phyloP scores from a whole-genome alignment of 352 stramenopile species.

The Elongisporangium anandrum region DNA sequence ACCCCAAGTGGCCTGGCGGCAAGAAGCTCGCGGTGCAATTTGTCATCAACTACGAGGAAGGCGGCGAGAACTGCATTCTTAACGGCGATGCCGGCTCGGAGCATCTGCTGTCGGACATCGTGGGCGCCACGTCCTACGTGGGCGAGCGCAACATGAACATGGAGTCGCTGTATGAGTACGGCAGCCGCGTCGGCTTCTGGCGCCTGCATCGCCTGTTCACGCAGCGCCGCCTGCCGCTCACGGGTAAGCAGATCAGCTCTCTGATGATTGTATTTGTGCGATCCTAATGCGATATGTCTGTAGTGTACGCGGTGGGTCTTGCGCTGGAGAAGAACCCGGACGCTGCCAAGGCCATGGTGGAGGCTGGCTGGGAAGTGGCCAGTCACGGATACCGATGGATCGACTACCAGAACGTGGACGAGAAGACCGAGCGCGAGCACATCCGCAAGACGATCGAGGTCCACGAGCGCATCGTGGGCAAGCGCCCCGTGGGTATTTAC shows the following conservation, averaged over 20 bases:
- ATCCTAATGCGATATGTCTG: background rate
- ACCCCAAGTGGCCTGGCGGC: conserved; percentile 75
- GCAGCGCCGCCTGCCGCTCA: conserved; percentile 83
- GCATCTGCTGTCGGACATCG: conserved; percentile 92
- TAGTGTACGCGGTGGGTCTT: conserved; percentile 92
- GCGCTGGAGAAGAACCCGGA: conserved; percentile 93
- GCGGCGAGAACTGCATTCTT: conserved; percentile 91
- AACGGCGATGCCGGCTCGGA: conserved; percentile 88
- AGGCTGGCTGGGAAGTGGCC: conserved; percentile 91
- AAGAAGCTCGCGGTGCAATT: conserved; percentile 92
- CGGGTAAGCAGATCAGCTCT: conserved; percentile 12
- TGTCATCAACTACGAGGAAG: conserved; percentile 97
- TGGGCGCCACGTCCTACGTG: conserved; percentile 68
- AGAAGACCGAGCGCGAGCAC: conserved; percentile 90
- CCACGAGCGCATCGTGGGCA: conserved; percentile 87
- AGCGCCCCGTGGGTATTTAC: conserved; percentile 93
- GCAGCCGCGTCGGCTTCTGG: conserved; percentile 93
- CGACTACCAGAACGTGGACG: conserved; percentile 93
- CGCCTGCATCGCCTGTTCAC: conserved; percentile 91
- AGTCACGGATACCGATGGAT: conserved; percentile 95
- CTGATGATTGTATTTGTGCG: background rate
- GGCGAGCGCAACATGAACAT: conserved; percentile 90
- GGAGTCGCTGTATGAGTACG: conserved; percentile 96
- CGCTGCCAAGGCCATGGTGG: conserved; percentile 87
- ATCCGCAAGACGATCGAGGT: conserved; percentile 91